These are phyloP conservation scores for Cucurbitaria berberidis DNA, from an alignment of 2,329 filamentous ascomycete species.

Conservation along the genomic window DNA sequence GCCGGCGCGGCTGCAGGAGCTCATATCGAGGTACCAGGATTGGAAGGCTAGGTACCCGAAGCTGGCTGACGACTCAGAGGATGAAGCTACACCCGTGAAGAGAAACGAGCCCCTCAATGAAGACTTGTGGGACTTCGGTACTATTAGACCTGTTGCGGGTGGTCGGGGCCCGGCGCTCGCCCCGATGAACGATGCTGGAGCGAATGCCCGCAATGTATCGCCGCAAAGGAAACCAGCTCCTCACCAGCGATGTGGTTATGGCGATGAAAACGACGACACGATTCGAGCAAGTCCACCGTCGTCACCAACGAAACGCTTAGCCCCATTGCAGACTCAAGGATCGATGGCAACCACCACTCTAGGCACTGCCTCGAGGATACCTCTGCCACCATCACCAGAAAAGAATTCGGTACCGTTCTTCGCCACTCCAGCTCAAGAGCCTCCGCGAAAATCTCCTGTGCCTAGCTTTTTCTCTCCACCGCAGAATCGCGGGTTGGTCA, in stretches of 20 bases:
- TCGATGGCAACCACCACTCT: conserved; percentile 50
- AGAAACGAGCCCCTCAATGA: conserved; percentile 65
- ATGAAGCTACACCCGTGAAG: conserved; percentile 45
- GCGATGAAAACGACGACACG: conserved; percentile 48
- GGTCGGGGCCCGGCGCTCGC: conserved; percentile 64
- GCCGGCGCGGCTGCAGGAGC: conserved; percentile 93
- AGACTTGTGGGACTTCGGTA: conserved; percentile 98
- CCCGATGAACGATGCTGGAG: conserved; percentile 79
- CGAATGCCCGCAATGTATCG: conserved; percentile 68
- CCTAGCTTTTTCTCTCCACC: conserved; percentile 42
- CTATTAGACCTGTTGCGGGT: conserved; percentile 74
- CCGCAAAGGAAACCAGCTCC: conserved; percentile 45
- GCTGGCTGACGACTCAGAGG: conserved; percentile 61
- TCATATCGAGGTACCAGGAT: conserved; percentile 88
- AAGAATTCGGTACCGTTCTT: conserved; percentile 46
- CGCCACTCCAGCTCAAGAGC: conserved; percentile 34
- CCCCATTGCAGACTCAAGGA: conserved; percentile 36
- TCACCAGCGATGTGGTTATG: conserved; percentile 27
- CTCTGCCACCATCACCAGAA: conserved; percentile 55
- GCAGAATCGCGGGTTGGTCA: conserved; percentile 34
- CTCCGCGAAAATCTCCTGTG: conserved; percentile 39
- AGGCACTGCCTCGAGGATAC: conserved; percentile 51
- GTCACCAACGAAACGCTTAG: conserved; percentile 52
- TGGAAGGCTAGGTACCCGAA: conserved; percentile 84
- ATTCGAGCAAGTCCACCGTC: conserved; percentile 47